These are phyloP conservation scores for Hawksworthiomyces lignivorus DNA, from an alignment of 2,329 filamentous ascomycete genomes.

Conservation along the genomic window DNA sequence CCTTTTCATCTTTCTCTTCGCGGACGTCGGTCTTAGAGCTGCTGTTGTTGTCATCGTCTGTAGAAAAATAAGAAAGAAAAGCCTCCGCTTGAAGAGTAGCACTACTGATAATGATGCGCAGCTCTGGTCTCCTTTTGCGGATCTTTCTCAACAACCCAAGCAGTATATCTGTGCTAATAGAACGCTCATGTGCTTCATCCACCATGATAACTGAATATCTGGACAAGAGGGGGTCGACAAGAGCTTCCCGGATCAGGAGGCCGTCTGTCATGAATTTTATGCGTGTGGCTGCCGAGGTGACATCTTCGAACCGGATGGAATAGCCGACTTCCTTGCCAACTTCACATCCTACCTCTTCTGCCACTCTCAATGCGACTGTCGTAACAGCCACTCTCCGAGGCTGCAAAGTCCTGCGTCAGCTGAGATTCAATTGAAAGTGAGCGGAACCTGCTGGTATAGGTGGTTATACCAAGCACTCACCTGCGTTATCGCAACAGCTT, in stretches of 20 bases:
- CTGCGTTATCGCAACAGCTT: constrained; percentile 83
- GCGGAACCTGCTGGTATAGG: not conserved
- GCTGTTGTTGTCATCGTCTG: constrained; percentile 27
- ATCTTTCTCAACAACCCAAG: constrained; percentile 91
- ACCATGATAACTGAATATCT: constrained; percentile 96
- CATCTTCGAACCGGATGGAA: constrained; percentile 86
- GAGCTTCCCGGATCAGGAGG: constrained; percentile 79
- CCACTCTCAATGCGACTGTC: constrained; percentile 79
- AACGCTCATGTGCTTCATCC: constrained; percentile 92
- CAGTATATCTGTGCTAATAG: constrained; percentile 84
- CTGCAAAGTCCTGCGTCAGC: too few species aligned
- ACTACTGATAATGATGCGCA: constrained; percentile 86
- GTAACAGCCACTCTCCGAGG: constrained; percentile 86
- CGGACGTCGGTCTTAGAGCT: constrained; percentile 13
- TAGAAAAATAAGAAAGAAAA: constrained; percentile 70
- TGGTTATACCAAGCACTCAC: not conserved
- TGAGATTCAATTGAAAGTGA: not conserved
- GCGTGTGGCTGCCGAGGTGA: constrained; percentile 72
- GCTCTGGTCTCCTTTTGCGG: constrained; percentile 64
- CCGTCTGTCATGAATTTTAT: constrained; percentile 97
- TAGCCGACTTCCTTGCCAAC: constrained; percentile 89
- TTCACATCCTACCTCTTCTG: constrained; percentile 79
- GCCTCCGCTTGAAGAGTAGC: constrained; percentile 86
- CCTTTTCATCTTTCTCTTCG: constrained; percentile 4
- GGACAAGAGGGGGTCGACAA: constrained; percentile 85